These are phyloP conservation scores for Macroventuria anomochaeta DNA, from an alignment of 2,329 filamentous ascomycete genomes.

Conservation along the genomic window DNA sequence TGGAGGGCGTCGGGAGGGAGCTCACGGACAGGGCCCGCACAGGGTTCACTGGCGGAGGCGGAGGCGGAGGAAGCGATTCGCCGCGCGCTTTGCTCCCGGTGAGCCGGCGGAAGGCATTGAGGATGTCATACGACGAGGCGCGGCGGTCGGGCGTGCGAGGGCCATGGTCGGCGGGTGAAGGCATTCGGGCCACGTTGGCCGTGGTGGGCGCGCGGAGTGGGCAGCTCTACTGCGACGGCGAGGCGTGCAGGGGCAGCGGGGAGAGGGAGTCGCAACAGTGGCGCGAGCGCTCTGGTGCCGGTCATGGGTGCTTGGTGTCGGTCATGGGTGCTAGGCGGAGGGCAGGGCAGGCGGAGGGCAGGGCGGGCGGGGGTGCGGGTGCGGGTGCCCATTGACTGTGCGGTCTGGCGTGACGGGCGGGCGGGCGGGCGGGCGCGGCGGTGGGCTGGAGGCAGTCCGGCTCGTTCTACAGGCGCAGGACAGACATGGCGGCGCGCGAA, in stretches of 20 bases:
- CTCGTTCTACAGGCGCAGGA: background rate
- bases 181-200: constrained; percentile 40
- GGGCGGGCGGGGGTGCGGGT: constrained; percentile 1
- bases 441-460: background rate
- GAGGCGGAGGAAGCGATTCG: constrained; percentile 41
- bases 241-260: constrained; percentile 2
- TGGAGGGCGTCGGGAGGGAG: constrained; percentile 27
- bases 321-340: constrained; percentile 12
- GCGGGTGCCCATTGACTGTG: constrained; percentile 4
- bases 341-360: too few relatives aligned
- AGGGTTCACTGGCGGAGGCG: constrained; percentile 40
- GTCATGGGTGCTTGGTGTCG: constrained; percentile 5
- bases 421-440: background rate
- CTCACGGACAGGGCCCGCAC: constrained; percentile 39
- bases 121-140: constrained; percentile 47
- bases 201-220: constrained; percentile 3
- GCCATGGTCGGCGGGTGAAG: constrained; percentile 46
- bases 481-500: background rate
- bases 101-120: constrained; percentile 48
- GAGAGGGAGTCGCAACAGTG: constrained; percentile 18
- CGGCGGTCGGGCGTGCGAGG: constrained; percentile 48
- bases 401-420: background rate
- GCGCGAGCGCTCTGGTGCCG: constrained; percentile 16
- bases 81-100: constrained; percentile 46
- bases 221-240: constrained; percentile 1